Base-by-base conservation (phyloP, 2,329 filamentous ascomycete genomes). In the Alternaria rosae region DNA sequence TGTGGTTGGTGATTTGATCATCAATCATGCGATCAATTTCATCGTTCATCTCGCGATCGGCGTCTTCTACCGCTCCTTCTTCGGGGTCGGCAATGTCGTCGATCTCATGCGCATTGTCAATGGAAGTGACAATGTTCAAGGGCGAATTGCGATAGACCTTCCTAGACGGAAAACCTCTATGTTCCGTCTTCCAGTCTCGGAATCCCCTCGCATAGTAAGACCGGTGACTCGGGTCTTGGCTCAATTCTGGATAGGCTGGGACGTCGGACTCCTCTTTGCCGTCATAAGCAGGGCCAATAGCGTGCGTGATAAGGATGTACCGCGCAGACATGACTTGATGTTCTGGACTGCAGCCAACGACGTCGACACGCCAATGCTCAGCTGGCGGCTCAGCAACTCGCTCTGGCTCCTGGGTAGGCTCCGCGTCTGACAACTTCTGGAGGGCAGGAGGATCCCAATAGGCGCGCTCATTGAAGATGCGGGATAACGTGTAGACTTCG, bases 181-280 rank as follows among this genome's bases (percentile, higher is more conserved):
- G 28, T 35, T 32, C 10, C 44, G 35, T n/a, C 13, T 57, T 28
- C 32, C 42, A 15, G 12, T 32, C 32, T 20, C 59, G 61, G 30
- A 57, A 60, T 5, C 35, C 32, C 8, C 38, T 51, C n/a, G 26
- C 42, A 20, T 70, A 64, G 4, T 52, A 28, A 4, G 43, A 43
- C 20, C 63, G 65, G 5, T 60, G 20, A 3, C n/a, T 6, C 3
- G 35, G 43, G 7, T 48, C 13, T 5, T 13, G 11, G 35, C 63
- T 70, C 6, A 70, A 26, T 26, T 64, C 65, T 0, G 54, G 38
- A 30, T 70, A 70, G 3, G 68, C 68, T 0, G 68, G 65, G 15
- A 30, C 38, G 26, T 61, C 56, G 6, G 53, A 21, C 9, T 54
- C 8, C 2, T 61, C 59, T n/a, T 47, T 62, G 13, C 59, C 59